Conservation (phyloP, 2,329 filamentous ascomycete genomes). For the Paecilomyces formosus region DNA sequence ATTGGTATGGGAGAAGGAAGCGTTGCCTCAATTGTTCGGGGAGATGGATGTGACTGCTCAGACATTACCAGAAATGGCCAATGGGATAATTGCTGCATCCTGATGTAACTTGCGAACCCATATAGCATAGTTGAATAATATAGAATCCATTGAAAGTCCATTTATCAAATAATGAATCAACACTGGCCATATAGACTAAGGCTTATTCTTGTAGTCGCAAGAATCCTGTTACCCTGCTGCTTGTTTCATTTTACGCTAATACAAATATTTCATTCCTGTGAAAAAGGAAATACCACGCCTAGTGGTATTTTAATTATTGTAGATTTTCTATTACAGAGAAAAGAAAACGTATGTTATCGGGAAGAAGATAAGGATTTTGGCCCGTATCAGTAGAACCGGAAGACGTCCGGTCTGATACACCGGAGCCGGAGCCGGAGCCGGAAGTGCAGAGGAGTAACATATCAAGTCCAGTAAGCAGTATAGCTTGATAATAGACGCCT, state of each 20-base stretch:
- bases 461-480: background rate
- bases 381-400: background rate
- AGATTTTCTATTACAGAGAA: background rate
- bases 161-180: background rate
- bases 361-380: background rate
- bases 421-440: background rate
- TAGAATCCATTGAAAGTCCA: background rate
- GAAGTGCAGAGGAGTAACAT: background rate
- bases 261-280: background rate
- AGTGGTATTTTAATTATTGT: background rate
- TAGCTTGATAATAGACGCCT: background rate
- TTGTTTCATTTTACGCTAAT: background rate
- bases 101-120: background rate
- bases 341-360: background rate
- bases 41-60: constrained; percentile 46
- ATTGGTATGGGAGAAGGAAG: constrained; percentile 46
- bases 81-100: constrained; percentile 6
- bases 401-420: background rate
- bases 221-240: background rate
- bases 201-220: background rate
- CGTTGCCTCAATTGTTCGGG: constrained; percentile 44
- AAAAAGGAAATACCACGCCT: background rate
- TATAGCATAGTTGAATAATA: background rate
- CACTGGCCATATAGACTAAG: background rate
- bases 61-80: constrained; percentile 42